phyloP scores from a whole-genome alignment of 2,329 filamentous ascomycete species.

The Xylariaceae sp. region DNA sequence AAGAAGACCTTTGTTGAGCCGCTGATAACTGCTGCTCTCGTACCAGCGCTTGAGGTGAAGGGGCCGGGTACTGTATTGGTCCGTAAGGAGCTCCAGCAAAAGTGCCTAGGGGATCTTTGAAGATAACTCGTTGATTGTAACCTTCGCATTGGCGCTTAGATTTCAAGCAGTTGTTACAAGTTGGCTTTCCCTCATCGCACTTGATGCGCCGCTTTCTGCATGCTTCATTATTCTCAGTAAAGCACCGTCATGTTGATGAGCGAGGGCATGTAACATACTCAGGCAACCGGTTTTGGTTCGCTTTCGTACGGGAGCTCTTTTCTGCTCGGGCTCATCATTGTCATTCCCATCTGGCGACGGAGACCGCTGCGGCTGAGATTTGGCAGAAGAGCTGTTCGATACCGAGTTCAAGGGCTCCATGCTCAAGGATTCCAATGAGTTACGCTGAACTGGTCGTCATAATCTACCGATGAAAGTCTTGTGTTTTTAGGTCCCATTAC shows the following conservation, averaged over 20 bases:
- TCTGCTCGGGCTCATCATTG: conserved; percentile 40
- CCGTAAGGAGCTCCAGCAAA: conserved; percentile 46
- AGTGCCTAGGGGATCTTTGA: conserved; percentile 65
- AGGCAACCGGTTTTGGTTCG: conserved; percentile 90
- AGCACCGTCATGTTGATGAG: conserved; percentile 4
- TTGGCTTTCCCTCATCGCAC: conserved; percentile 84
- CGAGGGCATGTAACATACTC: conserved; percentile 51
- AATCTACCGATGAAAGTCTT: conserved; percentile 5
- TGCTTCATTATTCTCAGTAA: conserved; percentile 45
- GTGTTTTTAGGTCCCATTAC: conserved; percentile 8
- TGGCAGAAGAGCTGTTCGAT: conserved; percentile 22
- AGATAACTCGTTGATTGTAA: conserved; percentile 74
- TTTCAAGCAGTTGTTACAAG: conserved; percentile 79
- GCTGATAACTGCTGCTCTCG: conserved; percentile 40
- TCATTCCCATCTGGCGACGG: conserved; percentile 32
- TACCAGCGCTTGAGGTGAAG: conserved; percentile 43
- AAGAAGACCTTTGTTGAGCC: conserved; percentile 36
- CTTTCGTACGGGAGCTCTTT: conserved; percentile 51
- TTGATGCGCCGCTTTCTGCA: conserved; percentile 95
- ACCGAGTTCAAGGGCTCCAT: conserved; percentile 31
- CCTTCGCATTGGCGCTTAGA: conserved; percentile 80
- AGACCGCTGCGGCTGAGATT: conserved; percentile 31
- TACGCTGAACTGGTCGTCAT: conserved; percentile 9
- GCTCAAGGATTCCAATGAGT: conserved; percentile 6
- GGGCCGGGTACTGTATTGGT: conserved; percentile 42